Evolutionary conservation across 108 stramenopile species (phyloP), one percentile per base, ranked within the genome.

Genomic region (Phaeodactylum tricornutum): DNA sequence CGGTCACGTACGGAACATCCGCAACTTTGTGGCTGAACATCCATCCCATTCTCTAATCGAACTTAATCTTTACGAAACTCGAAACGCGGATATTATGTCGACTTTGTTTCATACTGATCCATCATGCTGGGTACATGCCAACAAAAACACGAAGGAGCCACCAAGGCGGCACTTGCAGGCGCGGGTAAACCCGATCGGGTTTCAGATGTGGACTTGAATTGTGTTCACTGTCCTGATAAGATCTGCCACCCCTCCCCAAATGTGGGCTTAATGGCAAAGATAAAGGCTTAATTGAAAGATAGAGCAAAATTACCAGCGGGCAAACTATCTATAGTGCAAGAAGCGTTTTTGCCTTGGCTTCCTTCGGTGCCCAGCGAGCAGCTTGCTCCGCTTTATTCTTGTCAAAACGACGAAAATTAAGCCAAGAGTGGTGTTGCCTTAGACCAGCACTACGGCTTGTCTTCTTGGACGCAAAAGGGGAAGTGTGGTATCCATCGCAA

Each of bases 401-500:
- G 14, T 41, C 39, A 15, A 41, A 41, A 41, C 39, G 19, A 20
- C 39, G 19, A 41, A 41, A 15, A 9, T 20, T 20, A 15, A 41
- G 39, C 39, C 39, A 41, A 6, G 6, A 20, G 19, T 20, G 16
- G 5, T 20, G 39, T n/a, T 41, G 16, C 19, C 39, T 15, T 6
- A 15, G 39, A 41, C 19, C 4, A 5, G 8, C 5, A 4, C 8
- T 5, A 4, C 39, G 39, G 14, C 16, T 41, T 5, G 39, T 41
- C n/a, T n/a, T n/a, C n/a, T 45, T 45, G 19, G 25, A 3, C 5
- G 17, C 44, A 12, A 7, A 21, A 37, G 35, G 50, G 6, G 50
- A 52, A 1, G 73, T 42, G 43, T 64, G 48, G 42, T 58, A 75
- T 2, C 58, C 69, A 52, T 91, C 88, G 47, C 62, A 77, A 52